Evolutionary conservation across 768 basidiomycete genomes (phyloP).

Genomic region (Mycena metata): DNA sequence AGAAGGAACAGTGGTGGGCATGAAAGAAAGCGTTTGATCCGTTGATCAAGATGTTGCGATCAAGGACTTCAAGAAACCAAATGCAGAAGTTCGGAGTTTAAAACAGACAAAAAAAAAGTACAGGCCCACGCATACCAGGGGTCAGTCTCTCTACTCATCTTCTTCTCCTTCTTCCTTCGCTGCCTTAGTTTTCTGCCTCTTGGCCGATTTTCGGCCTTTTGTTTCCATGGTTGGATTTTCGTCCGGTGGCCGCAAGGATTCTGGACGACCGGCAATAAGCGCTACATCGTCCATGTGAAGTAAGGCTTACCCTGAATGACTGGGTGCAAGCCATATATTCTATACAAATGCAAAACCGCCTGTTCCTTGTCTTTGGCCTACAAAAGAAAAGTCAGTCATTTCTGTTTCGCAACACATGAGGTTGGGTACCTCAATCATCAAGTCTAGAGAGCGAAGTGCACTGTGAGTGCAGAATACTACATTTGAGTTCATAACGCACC

Average conservation of each 20-base stretch:
- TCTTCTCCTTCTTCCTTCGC: constrained; percentile 31
- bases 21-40: no score
- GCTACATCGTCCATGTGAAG: neutral
- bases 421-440: constrained; percentile 82
- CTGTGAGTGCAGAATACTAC: no score
- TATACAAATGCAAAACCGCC: constrained; percentile 87
- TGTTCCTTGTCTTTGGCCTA: constrained; percentile 93
- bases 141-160: neutral
- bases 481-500: constrained; percentile 52
- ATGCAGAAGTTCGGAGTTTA: no score
- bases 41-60: no score
- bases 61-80: no score
- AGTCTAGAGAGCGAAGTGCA: constrained; percentile 59
- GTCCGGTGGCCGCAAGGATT: constrained; percentile 59
- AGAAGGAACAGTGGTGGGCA: no score
- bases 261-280: constrained; percentile 39
- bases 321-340: constrained; percentile 79
- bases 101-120: no score
- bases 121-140: no score
- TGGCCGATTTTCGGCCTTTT: constrained; percentile 59
- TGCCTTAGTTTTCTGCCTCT: constrained; percentile 44
- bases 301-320: constrained; percentile 66
- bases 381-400: constrained; percentile 19
- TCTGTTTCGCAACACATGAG: neutral
- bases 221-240: constrained; percentile 59